Conservation (phyloP, 2,329 filamentous ascomycete species). For the Paraconiothyrium brasiliense region DNA sequence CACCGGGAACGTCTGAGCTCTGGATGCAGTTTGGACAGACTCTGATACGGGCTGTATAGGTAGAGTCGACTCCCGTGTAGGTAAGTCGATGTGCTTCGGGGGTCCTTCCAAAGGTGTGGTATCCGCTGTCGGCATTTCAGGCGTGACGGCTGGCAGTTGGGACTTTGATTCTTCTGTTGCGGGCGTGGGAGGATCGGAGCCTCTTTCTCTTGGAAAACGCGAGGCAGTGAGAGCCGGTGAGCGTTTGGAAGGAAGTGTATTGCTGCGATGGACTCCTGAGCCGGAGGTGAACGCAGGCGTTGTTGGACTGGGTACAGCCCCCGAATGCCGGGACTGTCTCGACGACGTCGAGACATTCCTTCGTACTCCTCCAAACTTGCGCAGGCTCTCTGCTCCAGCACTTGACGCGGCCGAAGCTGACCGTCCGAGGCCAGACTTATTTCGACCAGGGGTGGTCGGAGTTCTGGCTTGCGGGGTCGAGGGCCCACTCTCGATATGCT, state of each 20-base stretch:
- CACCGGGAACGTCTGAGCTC: constrained; percentile 33
- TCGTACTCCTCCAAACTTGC: constrained; percentile 80
- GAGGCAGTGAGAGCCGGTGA: constrained; percentile 71
- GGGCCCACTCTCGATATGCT: constrained; percentile 75
- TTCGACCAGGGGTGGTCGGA: constrained; percentile 56
- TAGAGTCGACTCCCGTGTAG: constrained; percentile 7
- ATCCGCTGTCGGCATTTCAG: constrained; percentile 13
- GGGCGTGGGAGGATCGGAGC: constrained; percentile 63
- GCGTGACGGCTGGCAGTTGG: constrained; percentile 29
- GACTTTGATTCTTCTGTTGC: constrained; percentile 42
- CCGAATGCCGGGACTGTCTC: constrained; percentile 80
- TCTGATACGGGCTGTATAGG: constrained; percentile 18
- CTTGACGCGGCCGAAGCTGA: constrained; percentile 76
- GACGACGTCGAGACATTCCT: constrained; percentile 94
- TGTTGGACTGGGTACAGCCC: constrained; percentile 72
- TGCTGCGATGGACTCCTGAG: constrained; percentile 77
- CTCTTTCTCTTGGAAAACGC: constrained; percentile 52
- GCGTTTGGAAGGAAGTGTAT: constrained; percentile 91
- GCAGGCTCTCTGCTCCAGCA: constrained; percentile 85
- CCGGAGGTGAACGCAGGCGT: constrained; percentile 52
- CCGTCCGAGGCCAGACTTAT: constrained; percentile 70
- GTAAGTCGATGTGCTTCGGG: constrained; percentile 9
- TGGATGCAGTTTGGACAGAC: constrained; percentile 19
- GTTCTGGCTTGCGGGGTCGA: constrained; percentile 61
- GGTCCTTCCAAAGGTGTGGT: not conserved